These are phyloP conservation scores for Phytophthora constricta DNA, from an alignment of 352 stramenopile species.

Conservation along the genomic window DNA sequence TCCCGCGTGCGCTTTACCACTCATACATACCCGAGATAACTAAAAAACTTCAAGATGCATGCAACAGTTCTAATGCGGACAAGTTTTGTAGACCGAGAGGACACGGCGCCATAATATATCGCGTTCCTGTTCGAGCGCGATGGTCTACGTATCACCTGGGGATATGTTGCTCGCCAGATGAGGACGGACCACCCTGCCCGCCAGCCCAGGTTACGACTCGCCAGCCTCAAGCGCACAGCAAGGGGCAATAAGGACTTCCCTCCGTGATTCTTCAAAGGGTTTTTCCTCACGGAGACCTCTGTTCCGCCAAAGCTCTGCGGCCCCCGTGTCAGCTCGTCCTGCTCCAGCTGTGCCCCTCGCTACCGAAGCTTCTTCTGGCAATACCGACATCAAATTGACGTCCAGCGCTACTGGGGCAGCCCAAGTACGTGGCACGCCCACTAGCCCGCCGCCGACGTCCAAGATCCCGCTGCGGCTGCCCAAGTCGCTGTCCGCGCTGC, in stretches of 20 bases:
- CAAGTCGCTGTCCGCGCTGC: too few relatives aligned
- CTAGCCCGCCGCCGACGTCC: too few relatives aligned
- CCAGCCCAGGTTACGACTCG: neutral
- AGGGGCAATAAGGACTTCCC: neutral
- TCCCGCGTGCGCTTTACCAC: too few relatives aligned
- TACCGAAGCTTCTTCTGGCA: neutral
- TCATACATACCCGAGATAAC: neutral
- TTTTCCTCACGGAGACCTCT: neutral
- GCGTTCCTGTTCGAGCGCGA: neutral
- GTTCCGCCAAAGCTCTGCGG: neutral
- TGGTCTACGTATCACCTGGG: neutral
- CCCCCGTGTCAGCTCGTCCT: neutral
- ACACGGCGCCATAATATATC: too few relatives aligned
- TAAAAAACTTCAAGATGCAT: neutral
- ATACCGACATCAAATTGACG: neutral
- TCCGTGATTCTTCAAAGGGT: neutral
- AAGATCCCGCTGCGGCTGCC: too few relatives aligned
- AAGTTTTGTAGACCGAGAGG: too few relatives aligned
- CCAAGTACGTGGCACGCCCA: too few relatives aligned
- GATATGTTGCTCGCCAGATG: neutral
- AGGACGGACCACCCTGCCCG: neutral
- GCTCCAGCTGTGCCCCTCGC: neutral
- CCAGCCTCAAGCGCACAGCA: neutral
- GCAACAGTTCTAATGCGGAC: neutral
- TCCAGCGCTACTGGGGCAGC: too few relatives aligned